A percentile compares a stretch with the other conserved stretches of the same genome.
These are phyloP conservation scores for Ceratocystis lukuohia DNA, from an alignment of 2,329 filamentous ascomycete species.

Conservation along the genomic window DNA sequence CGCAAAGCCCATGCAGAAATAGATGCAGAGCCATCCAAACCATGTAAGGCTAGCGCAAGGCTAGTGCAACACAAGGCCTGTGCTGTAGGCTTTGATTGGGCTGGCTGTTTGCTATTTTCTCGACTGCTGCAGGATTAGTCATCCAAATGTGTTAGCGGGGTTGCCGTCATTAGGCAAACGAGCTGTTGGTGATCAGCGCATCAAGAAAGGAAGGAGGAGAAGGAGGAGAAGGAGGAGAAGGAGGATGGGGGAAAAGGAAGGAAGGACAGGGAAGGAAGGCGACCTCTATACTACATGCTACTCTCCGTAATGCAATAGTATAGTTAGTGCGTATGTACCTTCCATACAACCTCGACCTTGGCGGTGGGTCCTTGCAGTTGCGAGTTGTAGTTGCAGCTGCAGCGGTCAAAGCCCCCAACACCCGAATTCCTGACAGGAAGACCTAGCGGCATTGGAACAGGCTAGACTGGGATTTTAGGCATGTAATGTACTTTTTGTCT, in stretches of 20 bases:
- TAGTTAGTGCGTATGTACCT: too few species aligned
- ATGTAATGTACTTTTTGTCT: not conserved
- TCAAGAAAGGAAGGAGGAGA: not conserved
- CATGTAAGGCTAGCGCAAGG: not conserved
- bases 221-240: not conserved
- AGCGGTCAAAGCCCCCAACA: slow-evolving; percentile 3
- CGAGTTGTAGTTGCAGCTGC: not conserved
- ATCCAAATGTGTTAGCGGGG: not conserved
- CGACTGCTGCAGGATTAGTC: not conserved
- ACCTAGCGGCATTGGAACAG: slow-evolving; percentile 1
- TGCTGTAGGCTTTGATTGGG: not conserved
- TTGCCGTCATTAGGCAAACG: not conserved
- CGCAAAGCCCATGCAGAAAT: not conserved
- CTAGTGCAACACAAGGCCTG: not conserved
- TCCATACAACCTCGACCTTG: not conserved
- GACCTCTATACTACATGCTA: not conserved
- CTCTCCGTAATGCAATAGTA: too few species aligned
- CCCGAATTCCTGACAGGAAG: slow-evolving; percentile 2
- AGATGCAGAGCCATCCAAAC: not conserved
- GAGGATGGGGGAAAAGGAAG: not conserved
- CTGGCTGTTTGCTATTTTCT: not conserved
- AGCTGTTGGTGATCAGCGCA: not conserved
- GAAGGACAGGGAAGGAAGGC: not conserved
- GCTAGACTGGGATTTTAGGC: not conserved
- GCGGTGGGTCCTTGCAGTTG: not conserved